Conservation (phyloP, 2,329 filamentous ascomycete genomes). For the Ceratocystis huliohia region DNA sequence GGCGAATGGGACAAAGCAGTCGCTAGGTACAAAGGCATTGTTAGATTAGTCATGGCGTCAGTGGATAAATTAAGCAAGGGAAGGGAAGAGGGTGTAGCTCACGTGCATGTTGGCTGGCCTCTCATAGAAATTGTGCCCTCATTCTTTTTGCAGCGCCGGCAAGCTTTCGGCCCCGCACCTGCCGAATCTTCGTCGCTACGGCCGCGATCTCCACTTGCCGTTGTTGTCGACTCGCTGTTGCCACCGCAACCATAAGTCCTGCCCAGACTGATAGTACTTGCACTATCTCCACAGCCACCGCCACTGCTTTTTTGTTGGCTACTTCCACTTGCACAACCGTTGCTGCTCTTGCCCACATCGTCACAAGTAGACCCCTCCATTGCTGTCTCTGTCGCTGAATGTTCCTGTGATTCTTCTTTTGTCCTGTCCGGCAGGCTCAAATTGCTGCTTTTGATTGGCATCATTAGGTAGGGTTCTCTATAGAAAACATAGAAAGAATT, state of each 20-base stretch:
- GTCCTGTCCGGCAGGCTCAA: not conserved
- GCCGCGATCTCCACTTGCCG: not conserved
- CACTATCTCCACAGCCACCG: not conserved
- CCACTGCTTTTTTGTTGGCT: not conserved
- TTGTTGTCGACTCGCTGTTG: not conserved
- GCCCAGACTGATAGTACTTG: not conserved
- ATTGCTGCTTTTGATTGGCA: not conserved
- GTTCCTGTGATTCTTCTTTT: not conserved
- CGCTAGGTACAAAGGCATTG: conserved; percentile 23
- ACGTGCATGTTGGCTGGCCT: conserved; percentile 25
- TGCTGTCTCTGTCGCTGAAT: not conserved
- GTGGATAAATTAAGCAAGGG: conserved; percentile 17
- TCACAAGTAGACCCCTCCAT: not conserved
- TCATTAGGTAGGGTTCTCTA: not conserved
- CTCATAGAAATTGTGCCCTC: conserved; percentile 17
- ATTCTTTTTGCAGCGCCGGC: conserved; percentile 18
- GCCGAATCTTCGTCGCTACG: not conserved
- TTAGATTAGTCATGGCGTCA: not conserved
- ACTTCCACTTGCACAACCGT: not conserved
- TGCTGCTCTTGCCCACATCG: not conserved
- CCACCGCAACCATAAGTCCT: conserved; percentile 3
- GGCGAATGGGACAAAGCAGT: conserved; percentile 68
- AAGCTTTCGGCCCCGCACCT: conserved; percentile 15
- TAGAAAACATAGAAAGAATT: not conserved
- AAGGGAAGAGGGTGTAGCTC: conserved; percentile 9